Base-by-base conservation (phyloP, 129 eudicot genomes). In the Silybum marianum region DNA sequence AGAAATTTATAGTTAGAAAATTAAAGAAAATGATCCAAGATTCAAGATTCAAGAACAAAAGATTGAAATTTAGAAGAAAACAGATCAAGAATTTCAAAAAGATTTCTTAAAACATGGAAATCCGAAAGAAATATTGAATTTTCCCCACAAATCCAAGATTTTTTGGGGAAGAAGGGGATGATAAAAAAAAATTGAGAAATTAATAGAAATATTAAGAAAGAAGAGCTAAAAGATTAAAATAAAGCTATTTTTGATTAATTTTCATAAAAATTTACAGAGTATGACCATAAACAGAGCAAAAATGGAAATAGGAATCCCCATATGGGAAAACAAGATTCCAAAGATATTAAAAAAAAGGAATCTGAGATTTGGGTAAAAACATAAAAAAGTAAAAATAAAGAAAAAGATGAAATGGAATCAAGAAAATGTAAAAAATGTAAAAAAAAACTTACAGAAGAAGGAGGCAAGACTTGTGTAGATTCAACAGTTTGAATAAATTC, bases 401-500 rank as follows among this genome's bases (percentile, higher is more conserved):
- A 9, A 26, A 25, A 7, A 30, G 22, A 3, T 19, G 9, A 63
- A 24, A 25, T 2, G 13, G 16, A 18, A 16, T 72, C 26, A 72
- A 32, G 69, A 36, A 44, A 54, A 40, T n/a, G n/a, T 7, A 6
- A 25, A 46, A 39, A 24, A 36, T n/a, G 62, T 7, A 8, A 42
- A 11, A 6, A 26, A 36, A 69, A 80, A 68, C 94, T 84, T 84
- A 95, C 98, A 25, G 94, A 89, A 69, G 91, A 84, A 12, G 84
- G 77, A 1, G 91, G 91, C 73, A 90, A 82, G n/a, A 72, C 81
- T 60, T 84, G 89, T 18, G 97, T 86, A 0, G 90, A 88, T 76
- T 91, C 90, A 78, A 91, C 85, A 4, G 98, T 91, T 44, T 80
- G 73, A 11, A 93, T 71, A 76, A 95, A 87, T 46, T 86, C 90